Percentiles rank a stretch among this genome's conserved stretches.
These are phyloP conservation scores for Xylariaceae sp. DNA, from an alignment of 2,329 filamentous ascomycete species.

Conservation along the genomic window DNA sequence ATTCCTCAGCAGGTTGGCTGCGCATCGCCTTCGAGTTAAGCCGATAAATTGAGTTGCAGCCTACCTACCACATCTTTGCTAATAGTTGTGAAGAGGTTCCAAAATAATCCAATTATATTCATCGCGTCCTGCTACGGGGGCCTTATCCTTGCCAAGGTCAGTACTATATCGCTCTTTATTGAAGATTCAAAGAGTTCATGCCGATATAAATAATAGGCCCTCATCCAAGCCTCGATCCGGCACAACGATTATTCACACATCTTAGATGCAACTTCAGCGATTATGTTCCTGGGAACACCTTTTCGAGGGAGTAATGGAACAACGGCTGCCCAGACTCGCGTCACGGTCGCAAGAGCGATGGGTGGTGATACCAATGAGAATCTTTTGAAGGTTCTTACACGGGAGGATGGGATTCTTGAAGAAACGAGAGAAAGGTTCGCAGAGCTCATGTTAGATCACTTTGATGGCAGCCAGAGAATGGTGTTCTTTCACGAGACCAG, in stretches of 20 bases:
- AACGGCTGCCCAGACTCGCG: neutral
- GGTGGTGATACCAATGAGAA: neutral
- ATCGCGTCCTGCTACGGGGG: constrained; percentile 6
- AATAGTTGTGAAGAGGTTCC: no score
- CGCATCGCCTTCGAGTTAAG: no score
- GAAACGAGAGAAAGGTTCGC: no score
- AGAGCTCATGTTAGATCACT: no score
- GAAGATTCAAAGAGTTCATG: neutral
- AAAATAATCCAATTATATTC: neutral
- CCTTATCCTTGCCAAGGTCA: constrained; percentile 1
- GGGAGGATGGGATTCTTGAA: no score
- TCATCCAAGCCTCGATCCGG: neutral
- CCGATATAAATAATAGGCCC: neutral
- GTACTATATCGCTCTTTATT: neutral
- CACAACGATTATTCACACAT: neutral
- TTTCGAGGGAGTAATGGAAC: neutral
- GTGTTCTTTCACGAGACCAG: no score
- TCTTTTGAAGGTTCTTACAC: neutral
- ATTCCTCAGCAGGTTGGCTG: neutral
- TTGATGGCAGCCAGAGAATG: no score
- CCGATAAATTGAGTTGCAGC: neutral
- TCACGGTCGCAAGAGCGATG: neutral
- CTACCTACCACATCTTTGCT: no score
- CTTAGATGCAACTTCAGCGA: neutral
- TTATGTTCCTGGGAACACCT: neutral